These are phyloP conservation scores for Hura crepitans DNA, from an alignment of 441 rosid species.

Conservation along the genomic window DNA sequence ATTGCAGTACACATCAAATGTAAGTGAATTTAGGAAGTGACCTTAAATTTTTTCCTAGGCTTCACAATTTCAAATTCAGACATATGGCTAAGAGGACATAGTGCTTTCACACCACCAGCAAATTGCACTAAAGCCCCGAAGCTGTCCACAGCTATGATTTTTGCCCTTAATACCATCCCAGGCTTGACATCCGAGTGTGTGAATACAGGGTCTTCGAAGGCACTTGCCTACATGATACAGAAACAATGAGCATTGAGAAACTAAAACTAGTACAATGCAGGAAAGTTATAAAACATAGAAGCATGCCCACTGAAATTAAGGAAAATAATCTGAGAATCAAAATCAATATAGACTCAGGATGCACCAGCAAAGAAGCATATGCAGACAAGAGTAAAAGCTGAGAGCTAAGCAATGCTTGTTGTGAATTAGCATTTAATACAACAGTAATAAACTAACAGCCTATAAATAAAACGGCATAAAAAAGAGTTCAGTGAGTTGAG, in stretches of 20 bases:
- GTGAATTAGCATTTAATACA: no score
- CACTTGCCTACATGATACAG: conserved; percentile 68
- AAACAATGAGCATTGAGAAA: conserved; percentile 4
- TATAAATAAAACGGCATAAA: no score
- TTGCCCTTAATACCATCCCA: conserved; percentile 90
- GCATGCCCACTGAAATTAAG: no score
- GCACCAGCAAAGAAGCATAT: no score
- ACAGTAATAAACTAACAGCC: no score
- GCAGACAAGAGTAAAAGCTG: no score
- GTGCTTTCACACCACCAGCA: conserved; percentile 95
- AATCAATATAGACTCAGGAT: no score
- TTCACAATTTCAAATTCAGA: conserved; percentile 88
- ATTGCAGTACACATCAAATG: conserved; percentile 1
- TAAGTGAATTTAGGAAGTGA: conserved; percentile 25
- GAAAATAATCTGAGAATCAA: no score
- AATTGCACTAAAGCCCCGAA: conserved; percentile 98
- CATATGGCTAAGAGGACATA: conserved; percentile 96
- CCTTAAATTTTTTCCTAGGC: conserved; percentile 92
- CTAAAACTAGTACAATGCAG: no score
- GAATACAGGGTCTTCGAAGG: conserved; percentile 87
- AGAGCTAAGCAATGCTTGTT: no score
- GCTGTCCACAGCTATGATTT: conserved; percentile 65
- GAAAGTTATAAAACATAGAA: no score
- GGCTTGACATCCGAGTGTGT: conserved; percentile 97
- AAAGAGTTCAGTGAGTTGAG: no score